These are phyloP conservation scores for Aspergillus sclerotialis DNA, from an alignment of 2,329 filamentous ascomycete genomes.

Conservation along the genomic window DNA sequence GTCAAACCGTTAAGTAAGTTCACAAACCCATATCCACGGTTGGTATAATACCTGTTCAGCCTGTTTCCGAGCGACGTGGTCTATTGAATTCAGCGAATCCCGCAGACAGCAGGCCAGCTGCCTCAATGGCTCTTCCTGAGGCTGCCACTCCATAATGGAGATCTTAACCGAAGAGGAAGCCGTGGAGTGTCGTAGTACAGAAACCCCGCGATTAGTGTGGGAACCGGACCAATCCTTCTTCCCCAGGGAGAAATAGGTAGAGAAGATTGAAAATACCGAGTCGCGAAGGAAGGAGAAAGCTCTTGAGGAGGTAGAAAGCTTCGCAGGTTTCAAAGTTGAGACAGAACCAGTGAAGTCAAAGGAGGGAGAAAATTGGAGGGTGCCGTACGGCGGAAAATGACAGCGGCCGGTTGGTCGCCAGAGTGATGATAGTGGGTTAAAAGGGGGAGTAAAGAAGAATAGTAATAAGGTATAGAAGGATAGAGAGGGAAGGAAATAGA, in stretches of 20 bases:
- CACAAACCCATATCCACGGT: no score
- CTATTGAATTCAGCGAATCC: slow-evolving; percentile 82
- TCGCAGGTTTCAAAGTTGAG: not conserved
- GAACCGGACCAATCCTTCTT: not conserved
- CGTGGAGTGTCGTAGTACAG: not conserved
- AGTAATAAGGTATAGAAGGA: not conserved
- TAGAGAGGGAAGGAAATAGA: not conserved
- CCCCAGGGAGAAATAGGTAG: not conserved
- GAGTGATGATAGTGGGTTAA: no score
- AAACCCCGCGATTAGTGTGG: not conserved
- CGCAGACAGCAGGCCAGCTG: slow-evolving; percentile 84
- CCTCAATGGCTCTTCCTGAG: slow-evolving; percentile 74
- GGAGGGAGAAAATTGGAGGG: no score
- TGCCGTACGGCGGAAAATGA: no score
- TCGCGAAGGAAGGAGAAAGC: not conserved
- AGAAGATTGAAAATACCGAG: not conserved
- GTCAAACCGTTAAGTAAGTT: no score
- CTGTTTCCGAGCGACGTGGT: slow-evolving; percentile 75
- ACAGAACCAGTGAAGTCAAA: not conserved
- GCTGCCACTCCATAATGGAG: slow-evolving; percentile 78
- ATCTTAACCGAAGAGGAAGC: not conserved
- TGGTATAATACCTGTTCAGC: slow-evolving; percentile 83
- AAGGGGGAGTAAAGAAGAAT: not conserved
- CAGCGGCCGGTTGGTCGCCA: not conserved
- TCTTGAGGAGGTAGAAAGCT: not conserved